phyloP scores from a whole-genome alignment of 1,139 yeast genomes.

The Ashbya aceris region DNA sequence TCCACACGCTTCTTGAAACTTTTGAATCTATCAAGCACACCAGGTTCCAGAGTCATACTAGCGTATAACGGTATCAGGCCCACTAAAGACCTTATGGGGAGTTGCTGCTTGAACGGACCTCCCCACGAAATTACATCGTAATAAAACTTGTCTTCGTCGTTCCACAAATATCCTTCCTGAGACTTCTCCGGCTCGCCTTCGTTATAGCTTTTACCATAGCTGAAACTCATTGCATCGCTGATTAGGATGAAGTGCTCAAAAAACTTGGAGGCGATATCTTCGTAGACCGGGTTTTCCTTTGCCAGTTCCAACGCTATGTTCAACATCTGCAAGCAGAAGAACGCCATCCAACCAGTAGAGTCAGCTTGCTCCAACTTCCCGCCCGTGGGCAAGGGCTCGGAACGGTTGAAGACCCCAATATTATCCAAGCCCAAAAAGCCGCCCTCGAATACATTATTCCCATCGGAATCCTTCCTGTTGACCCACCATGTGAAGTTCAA shows the following conservation, averaged over 20 bases:
- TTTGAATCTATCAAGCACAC: constrained; percentile 68
- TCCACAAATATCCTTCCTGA: constrained; percentile 70
- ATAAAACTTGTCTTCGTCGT: constrained; percentile 80
- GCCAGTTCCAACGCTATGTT: constrained; percentile 89
- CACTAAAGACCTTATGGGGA: constrained; percentile 85
- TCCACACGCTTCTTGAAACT: constrained; percentile 76
- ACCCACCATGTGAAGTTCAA: constrained; percentile 98
- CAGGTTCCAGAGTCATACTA: constrained; percentile 82
- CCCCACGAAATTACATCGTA: constrained; percentile 92
- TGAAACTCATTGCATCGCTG: constrained; percentile 89
- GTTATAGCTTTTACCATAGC: constrained; percentile 27
- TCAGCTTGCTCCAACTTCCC: constrained; percentile 92
- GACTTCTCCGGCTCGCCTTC: constrained; percentile 35
- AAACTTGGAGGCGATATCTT: constrained; percentile 90
- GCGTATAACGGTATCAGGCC: constrained; percentile 93
- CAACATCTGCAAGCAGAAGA: constrained; percentile 83
- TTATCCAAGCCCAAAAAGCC: constrained; percentile 92
- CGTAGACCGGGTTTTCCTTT: constrained; percentile 78
- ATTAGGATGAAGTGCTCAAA: constrained; percentile 89
- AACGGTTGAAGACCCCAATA: constrained; percentile 87
- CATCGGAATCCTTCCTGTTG: constrained; percentile 80
- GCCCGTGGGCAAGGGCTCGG: constrained; percentile 92
- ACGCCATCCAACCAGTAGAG: constrained; percentile 98
- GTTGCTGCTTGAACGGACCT: constrained; percentile 54
- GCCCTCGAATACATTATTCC: constrained; percentile 89